phyloP scores from a whole-genome alignment of 768 basidiomycete species.

The Cystobasidium onofrii region DNA sequence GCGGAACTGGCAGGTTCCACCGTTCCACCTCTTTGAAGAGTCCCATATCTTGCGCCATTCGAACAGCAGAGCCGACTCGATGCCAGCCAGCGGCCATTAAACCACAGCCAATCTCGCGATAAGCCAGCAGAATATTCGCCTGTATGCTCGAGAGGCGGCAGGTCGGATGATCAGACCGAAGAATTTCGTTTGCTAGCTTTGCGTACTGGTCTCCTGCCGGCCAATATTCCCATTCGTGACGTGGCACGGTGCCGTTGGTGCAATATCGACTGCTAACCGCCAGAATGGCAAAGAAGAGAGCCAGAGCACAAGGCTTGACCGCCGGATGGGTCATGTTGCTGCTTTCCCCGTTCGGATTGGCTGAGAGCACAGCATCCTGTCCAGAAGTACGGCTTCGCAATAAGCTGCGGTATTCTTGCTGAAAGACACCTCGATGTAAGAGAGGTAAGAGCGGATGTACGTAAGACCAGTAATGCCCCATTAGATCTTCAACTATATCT shows the following conservation, averaged over 20 bases:
- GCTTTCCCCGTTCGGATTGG: neutral
- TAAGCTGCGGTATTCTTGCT: constrained; percentile 38
- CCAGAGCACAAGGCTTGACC: constrained; percentile 47
- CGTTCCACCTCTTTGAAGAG: constrained; percentile 41
- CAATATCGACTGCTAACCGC: constrained; percentile 68
- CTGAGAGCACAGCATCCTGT: constrained; percentile 34
- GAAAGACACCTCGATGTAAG: constrained; percentile 36
- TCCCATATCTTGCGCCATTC: constrained; percentile 54
- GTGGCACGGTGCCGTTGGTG: constrained; percentile 27
- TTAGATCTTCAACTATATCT: constrained; percentile 58
- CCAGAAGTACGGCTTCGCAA: too few species aligned
- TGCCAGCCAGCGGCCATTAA: constrained; percentile 83
- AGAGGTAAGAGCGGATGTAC: constrained; percentile 74
- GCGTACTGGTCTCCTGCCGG: constrained; percentile 39
- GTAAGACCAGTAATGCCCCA: constrained; percentile 69
- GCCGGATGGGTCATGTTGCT: neutral
- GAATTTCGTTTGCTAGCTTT: constrained; percentile 36
- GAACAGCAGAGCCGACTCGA: constrained; percentile 64
- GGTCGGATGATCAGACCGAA: constrained; percentile 57
- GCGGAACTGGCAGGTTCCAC: constrained; percentile 40
- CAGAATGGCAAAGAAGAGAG: constrained; percentile 75
- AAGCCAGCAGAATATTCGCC: constrained; percentile 71
- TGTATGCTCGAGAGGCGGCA: constrained; percentile 67
- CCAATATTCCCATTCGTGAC: constrained; percentile 36
- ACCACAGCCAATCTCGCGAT: constrained; percentile 73